A percentile compares a stretch with the other conserved stretches of the same genome.
Evolutionary conservation across 371 early-diverging fungal genomes (phyloP).

Genomic region (Mortierella sp.): DNA sequence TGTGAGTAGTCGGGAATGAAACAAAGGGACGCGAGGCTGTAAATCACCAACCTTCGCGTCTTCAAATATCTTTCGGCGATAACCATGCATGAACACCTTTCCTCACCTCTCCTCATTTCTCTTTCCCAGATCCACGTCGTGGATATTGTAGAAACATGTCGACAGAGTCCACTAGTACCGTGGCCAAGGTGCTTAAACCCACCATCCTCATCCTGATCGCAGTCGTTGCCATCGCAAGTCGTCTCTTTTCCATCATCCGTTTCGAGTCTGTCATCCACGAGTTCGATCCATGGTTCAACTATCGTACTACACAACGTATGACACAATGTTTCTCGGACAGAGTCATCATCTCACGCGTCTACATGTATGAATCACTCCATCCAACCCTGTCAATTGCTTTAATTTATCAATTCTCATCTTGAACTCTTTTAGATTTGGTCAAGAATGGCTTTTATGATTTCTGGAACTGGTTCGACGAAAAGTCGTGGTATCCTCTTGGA

Average conservation of each 20-base stretch:
- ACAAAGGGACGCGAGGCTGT: neutral
- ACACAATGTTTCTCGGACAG: neutral
- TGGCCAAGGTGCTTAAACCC: slow-evolving; percentile 72
- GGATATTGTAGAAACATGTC: slow-evolving; percentile 28
- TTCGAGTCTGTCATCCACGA: slow-evolving; percentile 99
- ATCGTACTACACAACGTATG: slow-evolving; percentile 93
- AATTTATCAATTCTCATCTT: neutral
- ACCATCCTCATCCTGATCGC: slow-evolving; percentile 90
- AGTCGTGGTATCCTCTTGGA: slow-evolving; percentile 99
- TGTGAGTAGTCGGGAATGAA: slow-evolving; percentile 1
- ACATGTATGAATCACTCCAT: neutral
- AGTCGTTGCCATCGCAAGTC: slow-evolving; percentile 89
- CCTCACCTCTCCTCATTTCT: neutral
- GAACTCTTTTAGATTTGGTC: slow-evolving; percentile 72
- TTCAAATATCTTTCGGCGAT: no score
- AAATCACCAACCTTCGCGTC: neutral
- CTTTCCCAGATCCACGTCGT: neutral
- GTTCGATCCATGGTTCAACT: slow-evolving; percentile 99
- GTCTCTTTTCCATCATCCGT: slow-evolving; percentile 96
- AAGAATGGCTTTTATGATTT: slow-evolving; percentile 97
- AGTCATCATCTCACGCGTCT: neutral
- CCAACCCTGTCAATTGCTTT: neutral
- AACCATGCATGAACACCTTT: neutral
- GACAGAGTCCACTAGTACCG: slow-evolving; percentile 52
- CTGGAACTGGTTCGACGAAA: slow-evolving; percentile 99